These are phyloP conservation scores for Ensete glaucum DNA, from an alignment of 176 grass and related monocot genomes.

Conservation along the genomic window DNA sequence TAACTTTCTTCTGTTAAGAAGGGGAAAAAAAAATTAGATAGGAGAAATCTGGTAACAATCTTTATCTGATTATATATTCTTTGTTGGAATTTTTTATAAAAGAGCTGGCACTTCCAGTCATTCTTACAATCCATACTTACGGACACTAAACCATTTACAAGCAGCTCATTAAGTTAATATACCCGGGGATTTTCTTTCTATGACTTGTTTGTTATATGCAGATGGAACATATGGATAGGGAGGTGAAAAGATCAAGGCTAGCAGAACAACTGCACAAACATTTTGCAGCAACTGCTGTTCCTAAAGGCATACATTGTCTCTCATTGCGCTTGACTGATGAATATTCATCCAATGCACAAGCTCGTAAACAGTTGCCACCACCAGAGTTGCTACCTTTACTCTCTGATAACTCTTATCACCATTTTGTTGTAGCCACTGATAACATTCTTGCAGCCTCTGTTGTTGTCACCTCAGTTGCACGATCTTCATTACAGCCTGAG, in stretches of 20 bases:
- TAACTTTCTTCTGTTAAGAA: no score
- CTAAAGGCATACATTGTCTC: constrained; percentile 90
- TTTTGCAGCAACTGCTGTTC: constrained; percentile 79
- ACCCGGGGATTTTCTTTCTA: constrained; percentile 8
- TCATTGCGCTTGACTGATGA: constrained; percentile 86
- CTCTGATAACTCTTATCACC: constrained; percentile 64
- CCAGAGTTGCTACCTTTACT: constrained; percentile 72
- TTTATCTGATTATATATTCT: no score
- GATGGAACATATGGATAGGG: constrained; percentile 95
- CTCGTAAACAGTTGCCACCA: constrained; percentile 78
- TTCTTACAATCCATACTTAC: no score
- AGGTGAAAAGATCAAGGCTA: constrained; percentile 64
- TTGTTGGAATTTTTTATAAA: no score
- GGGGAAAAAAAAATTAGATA: no score
- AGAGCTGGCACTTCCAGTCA: no score
- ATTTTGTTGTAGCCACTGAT: constrained; percentile 81
- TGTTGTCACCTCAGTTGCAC: constrained; percentile 65
- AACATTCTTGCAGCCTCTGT: constrained; percentile 97
- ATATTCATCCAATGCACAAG: constrained; percentile 93
- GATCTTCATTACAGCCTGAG: constrained; percentile 60
- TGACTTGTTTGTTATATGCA: constrained; percentile 23
- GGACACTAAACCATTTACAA: no score
- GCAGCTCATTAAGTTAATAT: no score
- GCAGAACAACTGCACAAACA: constrained; percentile 92
- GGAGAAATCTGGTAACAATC: no score